These are phyloP conservation scores for Micractinium sp. DNA, from an alignment of 139 green algal species.

Conservation along the genomic window DNA sequence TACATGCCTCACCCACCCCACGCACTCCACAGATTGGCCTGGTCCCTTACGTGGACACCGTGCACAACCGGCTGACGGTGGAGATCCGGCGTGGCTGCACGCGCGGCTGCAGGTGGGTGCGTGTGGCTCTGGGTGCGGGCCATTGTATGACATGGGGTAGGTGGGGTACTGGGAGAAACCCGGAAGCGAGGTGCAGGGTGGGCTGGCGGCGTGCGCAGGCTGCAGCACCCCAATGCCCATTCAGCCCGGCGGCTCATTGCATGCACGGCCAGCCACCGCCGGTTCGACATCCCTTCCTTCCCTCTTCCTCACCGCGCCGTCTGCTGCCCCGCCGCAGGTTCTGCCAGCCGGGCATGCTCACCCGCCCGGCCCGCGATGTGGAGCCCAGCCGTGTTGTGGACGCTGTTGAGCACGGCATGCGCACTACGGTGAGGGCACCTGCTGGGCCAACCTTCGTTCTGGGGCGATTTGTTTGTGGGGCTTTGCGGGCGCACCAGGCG, in stretches of 20 bases:
- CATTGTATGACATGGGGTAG: background rate
- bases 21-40: conserved; percentile 62
- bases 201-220: background rate
- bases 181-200: too few relatives aligned
- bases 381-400: conserved; percentile 71
- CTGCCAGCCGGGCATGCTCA: conserved; percentile 85
- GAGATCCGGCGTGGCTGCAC: conserved; percentile 82
- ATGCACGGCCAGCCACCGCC: background rate
- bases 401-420: conserved; percentile 76
- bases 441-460: too few relatives aligned
- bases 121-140: background rate
- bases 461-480: too few relatives aligned
- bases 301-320: too few relatives aligned
- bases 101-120: conserved; percentile 63
- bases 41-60: conserved; percentile 74
- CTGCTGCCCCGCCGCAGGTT: conserved; percentile 51
- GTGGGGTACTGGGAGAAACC: too few relatives aligned
- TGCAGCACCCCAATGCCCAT: background rate
- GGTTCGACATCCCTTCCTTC: too few relatives aligned
- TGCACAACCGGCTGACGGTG: conserved; percentile 74
- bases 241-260: background rate
- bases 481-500: too few relatives aligned
- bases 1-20: background rate
- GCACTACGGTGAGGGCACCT: conserved; percentile 54
- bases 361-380: conserved; percentile 74